Evolutionary conservation across 2,329 filamentous ascomycete species (phyloP), one percentile per base, ranked within the genome.

Genomic region (Aspergillus sergii): DNA sequence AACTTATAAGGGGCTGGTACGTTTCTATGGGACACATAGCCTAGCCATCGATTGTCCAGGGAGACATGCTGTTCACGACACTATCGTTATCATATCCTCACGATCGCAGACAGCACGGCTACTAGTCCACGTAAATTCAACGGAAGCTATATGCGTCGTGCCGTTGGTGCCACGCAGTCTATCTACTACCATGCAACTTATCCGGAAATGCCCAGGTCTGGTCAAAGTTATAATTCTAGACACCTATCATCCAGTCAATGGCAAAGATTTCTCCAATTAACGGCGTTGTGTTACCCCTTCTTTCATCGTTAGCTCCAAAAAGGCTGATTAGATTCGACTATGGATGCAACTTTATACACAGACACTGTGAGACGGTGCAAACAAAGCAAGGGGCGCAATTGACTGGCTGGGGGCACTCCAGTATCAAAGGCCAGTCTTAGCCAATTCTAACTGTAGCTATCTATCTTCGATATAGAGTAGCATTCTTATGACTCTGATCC

Each of bases 81-180:
- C 32, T 14, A 55, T 34, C 34, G 21, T 39, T 11, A 51, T 51
- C 19, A 26, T 26, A 51, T 51, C 23, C 28, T 26, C 28, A 54
- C 28, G 36, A 45, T 48, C 51, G 4, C 30, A 39, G 32, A 36
- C 51, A 36, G 51, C 19, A 54, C 9, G 2, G 8, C 30, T 34
- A 10, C n/a, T 14, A n/a, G 12, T 36, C n/a, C 21, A 54, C 51
- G 30, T 50, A 19, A 23, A 53, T 50, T 39, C 36, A 45, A 21
- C 23, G 48, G 58, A 54, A 39, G 39, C 26, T 28, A 30, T 36
- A 54, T 59, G 36, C 48, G 57, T 56, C 45, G 43, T 51, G 54
- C 61, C 61, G 57, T 41, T 59, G 54, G 57, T 57, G 61, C 56
- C 61, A 59, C 43, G 57, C 61, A 59, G 57, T 43, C 51, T 55